These are phyloP conservation scores for Mollisia scopiformis DNA, from an alignment of 2,329 filamentous ascomycete genomes.

Conservation along the genomic window DNA sequence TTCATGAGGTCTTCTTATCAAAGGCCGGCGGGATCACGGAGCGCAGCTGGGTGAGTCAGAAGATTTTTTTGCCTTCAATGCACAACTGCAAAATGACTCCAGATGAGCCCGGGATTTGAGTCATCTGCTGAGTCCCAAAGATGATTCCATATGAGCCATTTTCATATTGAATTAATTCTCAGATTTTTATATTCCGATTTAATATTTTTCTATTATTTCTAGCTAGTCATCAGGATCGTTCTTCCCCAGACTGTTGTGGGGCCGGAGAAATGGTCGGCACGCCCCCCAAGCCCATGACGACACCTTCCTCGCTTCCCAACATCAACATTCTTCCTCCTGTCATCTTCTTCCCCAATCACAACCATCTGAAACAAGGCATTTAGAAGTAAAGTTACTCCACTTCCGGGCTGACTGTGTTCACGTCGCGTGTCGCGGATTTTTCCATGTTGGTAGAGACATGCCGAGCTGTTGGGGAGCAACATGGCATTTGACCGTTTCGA, in stretches of 20 bases:
- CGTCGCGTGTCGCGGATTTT: constrained; percentile 1
- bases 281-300: neutral
- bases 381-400: neutral
- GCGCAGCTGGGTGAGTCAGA: neutral
- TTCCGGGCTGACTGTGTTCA: neutral
- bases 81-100: neutral
- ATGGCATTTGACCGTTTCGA: neutral
- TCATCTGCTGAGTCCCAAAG: neutral
- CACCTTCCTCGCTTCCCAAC: neutral
- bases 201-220: neutral
- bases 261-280: neutral
- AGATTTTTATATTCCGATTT: neutral
- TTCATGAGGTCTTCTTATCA: neutral
- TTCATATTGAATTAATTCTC: neutral
- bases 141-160: neutral
- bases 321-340: neutral
- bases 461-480: neutral
- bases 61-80: neutral
- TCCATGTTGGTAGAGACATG: neutral
- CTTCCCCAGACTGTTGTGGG: neutral
- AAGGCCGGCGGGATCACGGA: neutral
- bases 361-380: neutral
- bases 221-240: neutral
- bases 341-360: neutral
- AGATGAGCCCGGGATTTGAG: neutral